These are phyloP conservation scores for Chaetoceros tenuissimus DNA, from an alignment of 108 stramenopile species.

Conservation along the genomic window DNA sequence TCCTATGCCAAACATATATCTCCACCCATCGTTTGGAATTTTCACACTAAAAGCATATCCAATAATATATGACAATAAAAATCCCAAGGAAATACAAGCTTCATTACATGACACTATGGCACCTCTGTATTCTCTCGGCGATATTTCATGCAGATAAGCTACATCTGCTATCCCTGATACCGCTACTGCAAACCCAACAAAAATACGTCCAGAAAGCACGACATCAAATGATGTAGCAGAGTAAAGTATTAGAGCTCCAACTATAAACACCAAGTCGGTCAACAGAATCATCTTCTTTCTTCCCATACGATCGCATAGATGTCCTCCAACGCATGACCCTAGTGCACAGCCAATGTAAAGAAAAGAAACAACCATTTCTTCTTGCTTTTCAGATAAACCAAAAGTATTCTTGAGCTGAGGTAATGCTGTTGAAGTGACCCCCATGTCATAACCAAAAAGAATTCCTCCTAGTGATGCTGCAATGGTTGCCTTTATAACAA, in stretches of 20 bases:
- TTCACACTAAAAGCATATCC: conserved; percentile 24
- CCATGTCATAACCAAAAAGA: conserved; percentile 72
- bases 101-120: conserved; percentile 70
- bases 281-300: conserved; percentile 39
- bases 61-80: conserved; percentile 49
- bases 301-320: conserved; percentile 51
- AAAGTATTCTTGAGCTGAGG: conserved; percentile 43
- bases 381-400: conserved; percentile 24
- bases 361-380: conserved; percentile 51
- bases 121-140: conserved; percentile 50
- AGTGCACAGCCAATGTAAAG: conserved; percentile 58
- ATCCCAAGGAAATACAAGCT: conserved; percentile 64
- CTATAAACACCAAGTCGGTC: conserved; percentile 53
- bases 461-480: conserved; percentile 58
- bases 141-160: conserved; percentile 55
- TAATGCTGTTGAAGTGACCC: conserved; percentile 50
- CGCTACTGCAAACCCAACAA: conserved; percentile 62
- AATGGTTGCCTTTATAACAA: conserved; percentile 40
- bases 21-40: conserved; percentile 30
- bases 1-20: conserved; percentile 46
- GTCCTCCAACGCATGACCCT: conserved; percentile 58
- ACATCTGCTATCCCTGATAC: conserved; percentile 70
- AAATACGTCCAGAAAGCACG: conserved; percentile 41
- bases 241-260: conserved; percentile 46
- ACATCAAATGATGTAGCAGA: conserved; percentile 14